These are phyloP conservation scores for Picochlorum costavermella DNA, from an alignment of 139 green algal genomes.

Conservation along the genomic window DNA sequence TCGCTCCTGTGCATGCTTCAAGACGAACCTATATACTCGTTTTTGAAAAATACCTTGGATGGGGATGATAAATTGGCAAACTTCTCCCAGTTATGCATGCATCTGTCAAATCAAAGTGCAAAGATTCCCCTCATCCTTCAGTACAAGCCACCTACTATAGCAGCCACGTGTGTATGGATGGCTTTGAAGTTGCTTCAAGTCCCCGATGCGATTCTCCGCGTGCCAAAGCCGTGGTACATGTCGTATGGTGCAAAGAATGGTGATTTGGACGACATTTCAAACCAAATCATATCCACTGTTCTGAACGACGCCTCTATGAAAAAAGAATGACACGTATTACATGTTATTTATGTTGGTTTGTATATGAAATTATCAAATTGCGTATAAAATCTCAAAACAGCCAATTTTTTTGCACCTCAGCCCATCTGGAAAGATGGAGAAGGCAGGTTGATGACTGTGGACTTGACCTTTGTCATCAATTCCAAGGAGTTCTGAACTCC, in stretches of 20 bases:
- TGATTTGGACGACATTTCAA: neutral
- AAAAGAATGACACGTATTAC: too few species aligned
- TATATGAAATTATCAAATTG: too few species aligned
- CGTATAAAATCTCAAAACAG: neutral
- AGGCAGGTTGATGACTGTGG: constrained; percentile 84
- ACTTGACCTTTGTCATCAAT: constrained; percentile 94
- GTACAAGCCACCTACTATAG: constrained; percentile 9
- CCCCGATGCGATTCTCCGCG: neutral
- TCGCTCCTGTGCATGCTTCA: constrained; percentile 2
- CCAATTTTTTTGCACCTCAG: constrained; percentile 18
- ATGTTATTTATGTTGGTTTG: too few species aligned
- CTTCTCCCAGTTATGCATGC: constrained; percentile 1
- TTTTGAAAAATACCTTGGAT: neutral
- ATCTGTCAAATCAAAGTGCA: constrained; percentile 10
- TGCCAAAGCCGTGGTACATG: neutral
- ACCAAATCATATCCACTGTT: neutral
- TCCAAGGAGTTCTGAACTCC: constrained; percentile 80
- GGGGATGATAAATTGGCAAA: neutral
- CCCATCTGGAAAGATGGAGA: constrained; percentile 66
- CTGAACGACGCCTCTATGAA: neutral
- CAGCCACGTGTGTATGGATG: constrained; percentile 26
- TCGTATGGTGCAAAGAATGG: neutral
- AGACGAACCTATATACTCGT: constrained; percentile 8
- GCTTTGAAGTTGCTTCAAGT: constrained; percentile 13
- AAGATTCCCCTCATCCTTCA: constrained; percentile 18